Percentiles rank a stretch among this genome's conserved stretches.
Evolutionary conservation across 768 basidiomycete species (phyloP).

Genomic region (Omphalotus guepiniiformis): DNA sequence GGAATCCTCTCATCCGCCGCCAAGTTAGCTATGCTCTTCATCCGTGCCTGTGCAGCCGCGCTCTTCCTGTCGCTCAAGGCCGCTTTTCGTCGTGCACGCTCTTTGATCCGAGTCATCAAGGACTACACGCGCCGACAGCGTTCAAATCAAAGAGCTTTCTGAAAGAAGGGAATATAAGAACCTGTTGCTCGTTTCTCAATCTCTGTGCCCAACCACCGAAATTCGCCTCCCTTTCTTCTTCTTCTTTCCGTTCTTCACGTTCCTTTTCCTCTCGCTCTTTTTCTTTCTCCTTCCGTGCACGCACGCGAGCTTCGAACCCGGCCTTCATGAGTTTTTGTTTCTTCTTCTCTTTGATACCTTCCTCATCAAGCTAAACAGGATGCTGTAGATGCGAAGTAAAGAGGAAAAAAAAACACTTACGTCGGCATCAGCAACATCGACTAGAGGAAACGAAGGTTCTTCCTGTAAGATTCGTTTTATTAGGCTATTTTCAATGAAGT

Average conservation of each 20-base stretch:
- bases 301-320: conserved; percentile 85
- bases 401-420: conserved; percentile 33
- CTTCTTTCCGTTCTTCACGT: conserved; percentile 54
- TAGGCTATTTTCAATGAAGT: not conserved
- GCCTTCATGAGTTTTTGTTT: conserved; percentile 92
- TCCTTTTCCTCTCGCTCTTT: conserved; percentile 69
- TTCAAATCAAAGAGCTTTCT: not conserved
- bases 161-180: conserved; percentile 21
- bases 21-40: conserved; percentile 92
- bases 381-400: not conserved
- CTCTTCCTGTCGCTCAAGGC: conserved; percentile 90
- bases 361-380: conserved; percentile 69
- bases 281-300: conserved; percentile 78
- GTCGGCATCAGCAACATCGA: conserved; percentile 89
- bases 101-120: conserved; percentile 82
- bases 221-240: conserved; percentile 71
- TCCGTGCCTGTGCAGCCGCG: conserved; percentile 89
- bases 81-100: conserved; percentile 70
- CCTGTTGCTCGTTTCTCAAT: conserved; percentile 79
- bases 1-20: conserved; percentile 82
- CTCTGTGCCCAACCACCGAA: conserved; percentile 69
- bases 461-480: conserved; percentile 38
- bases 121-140: conserved; percentile 35
- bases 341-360: conserved; percentile 89
- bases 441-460: conserved; percentile 81